phyloP scores from a whole-genome alignment of 306 rosid genomes.

The Cicer arietinum region DNA sequence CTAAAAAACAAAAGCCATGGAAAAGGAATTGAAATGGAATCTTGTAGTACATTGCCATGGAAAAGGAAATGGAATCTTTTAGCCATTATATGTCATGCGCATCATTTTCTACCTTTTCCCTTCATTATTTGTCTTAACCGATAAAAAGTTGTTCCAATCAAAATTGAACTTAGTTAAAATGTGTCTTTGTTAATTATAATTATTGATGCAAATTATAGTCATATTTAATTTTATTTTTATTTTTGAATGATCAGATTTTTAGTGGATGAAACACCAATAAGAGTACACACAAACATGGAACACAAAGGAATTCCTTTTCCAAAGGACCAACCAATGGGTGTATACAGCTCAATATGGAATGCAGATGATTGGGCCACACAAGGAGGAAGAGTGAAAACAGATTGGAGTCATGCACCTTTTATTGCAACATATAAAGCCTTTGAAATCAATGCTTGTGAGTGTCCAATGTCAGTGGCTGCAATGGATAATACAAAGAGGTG shows the following conservation, averaged over 20 bases:
- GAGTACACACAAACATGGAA: slow-evolving; percentile 92
- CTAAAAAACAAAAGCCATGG: slow-evolving; percentile 14
- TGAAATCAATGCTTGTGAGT: slow-evolving; percentile 73
- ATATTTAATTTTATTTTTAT: background rate
- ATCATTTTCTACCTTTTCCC: background rate
- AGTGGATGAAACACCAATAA: slow-evolving; percentile 85
- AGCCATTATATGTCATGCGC: no score
- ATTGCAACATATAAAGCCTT: slow-evolving; percentile 67
- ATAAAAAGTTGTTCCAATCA: no score
- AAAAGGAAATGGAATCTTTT: no score
- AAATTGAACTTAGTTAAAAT: no score
- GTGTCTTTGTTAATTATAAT: no score
- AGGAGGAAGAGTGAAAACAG: no score
- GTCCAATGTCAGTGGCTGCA: slow-evolving; percentile 50
- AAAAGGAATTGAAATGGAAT: slow-evolving; percentile 55
- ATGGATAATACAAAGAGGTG: slow-evolving; percentile 59
- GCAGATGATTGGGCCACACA: slow-evolving; percentile 99
- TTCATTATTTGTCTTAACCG: no score
- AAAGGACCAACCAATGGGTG: slow-evolving; percentile 87
- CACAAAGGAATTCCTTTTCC: slow-evolving; percentile 78
- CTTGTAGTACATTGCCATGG: slow-evolving; percentile 41
- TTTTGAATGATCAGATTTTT: slow-evolving; percentile 56
- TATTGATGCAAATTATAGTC: background rate
- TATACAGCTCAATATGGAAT: slow-evolving; percentile 93
- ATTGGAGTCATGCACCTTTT: slow-evolving; percentile 93